Evolutionary conservation across 306 rosid genomes (phyloP).

Genomic region (Trifolium repens): DNA sequence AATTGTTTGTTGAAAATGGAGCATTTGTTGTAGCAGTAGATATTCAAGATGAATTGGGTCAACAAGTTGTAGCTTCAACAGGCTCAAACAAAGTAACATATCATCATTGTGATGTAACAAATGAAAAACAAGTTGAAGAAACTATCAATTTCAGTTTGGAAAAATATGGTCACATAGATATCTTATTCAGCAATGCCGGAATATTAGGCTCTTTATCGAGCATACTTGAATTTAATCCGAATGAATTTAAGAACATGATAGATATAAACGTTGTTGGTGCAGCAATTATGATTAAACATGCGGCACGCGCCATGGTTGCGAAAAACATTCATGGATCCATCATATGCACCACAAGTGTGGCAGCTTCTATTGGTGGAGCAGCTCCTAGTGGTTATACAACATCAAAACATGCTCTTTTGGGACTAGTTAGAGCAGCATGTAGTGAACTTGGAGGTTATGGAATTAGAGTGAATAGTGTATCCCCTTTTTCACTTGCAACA

Average conservation of each 20-base stretch:
- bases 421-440: constrained; percentile 69
- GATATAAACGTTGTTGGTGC: constrained; percentile 75
- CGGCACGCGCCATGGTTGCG: constrained; percentile 73
- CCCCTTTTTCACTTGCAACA: constrained; percentile 86
- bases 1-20: constrained; percentile 49
- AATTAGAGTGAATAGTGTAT: constrained; percentile 77
- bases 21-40: constrained; percentile 73
- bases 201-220: constrained; percentile 62
- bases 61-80: constrained; percentile 53
- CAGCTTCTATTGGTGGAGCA: constrained; percentile 63
- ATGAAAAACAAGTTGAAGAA: too few species aligned
- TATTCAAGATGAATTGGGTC: constrained; percentile 76
- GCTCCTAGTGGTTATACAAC: constrained; percentile 70
- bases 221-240: constrained; percentile 71
- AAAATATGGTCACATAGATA: constrained; percentile 38
- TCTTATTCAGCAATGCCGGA: constrained; percentile 87
- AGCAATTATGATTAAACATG: constrained; percentile 69
- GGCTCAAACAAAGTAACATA: constrained; percentile 57
- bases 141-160: too few species aligned
- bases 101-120: not conserved
- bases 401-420: constrained; percentile 76
- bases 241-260: constrained; percentile 62
- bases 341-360: constrained; percentile 84
- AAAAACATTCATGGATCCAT: constrained; percentile 59
- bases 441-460: constrained; percentile 79